Evolutionary conservation across 768 basidiomycete species (phyloP).

Genomic region (Cystofilobasidium ferigula): DNA sequence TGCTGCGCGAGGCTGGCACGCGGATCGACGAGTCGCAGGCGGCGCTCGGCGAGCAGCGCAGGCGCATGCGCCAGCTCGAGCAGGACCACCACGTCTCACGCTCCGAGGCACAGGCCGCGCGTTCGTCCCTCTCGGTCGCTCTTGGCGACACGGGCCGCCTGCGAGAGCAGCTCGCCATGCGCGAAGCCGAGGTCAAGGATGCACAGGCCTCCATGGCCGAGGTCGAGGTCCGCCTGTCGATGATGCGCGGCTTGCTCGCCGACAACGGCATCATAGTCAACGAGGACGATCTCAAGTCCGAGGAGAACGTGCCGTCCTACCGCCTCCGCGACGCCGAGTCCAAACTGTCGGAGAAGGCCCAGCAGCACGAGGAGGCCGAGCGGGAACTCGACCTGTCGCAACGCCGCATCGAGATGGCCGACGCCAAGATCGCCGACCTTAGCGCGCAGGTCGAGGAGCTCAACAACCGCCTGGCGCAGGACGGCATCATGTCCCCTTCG

Average conservation of each 20-base stretch:
- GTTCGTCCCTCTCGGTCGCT: slow-evolving; percentile 48
- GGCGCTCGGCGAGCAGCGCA: slow-evolving; percentile 58
- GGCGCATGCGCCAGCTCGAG: slow-evolving; percentile 54
- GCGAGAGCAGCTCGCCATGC: slow-evolving; percentile 56
- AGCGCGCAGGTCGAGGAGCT: slow-evolving; percentile 49
- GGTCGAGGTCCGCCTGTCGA: slow-evolving; percentile 57
- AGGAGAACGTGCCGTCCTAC: slow-evolving; percentile 26
- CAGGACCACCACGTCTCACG: slow-evolving; percentile 54
- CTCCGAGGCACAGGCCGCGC: slow-evolving; percentile 56
- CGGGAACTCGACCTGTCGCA: slow-evolving; percentile 58
- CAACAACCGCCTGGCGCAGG: slow-evolving; percentile 54
- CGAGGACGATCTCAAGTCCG: slow-evolving; percentile 49
- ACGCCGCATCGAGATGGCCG: slow-evolving; percentile 59
- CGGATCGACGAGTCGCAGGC: slow-evolving; percentile 58
- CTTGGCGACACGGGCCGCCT: slow-evolving; percentile 57
- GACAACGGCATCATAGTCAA: slow-evolving; percentile 76
- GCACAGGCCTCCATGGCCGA: slow-evolving; percentile 58
- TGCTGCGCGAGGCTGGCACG: slow-evolving; percentile 67
- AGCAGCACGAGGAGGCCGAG: slow-evolving; percentile 61
- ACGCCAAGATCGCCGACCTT: slow-evolving; percentile 56
- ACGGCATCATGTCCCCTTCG: slow-evolving; percentile 41
- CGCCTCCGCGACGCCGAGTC: slow-evolving; percentile 56
- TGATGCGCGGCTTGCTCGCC: slow-evolving; percentile 72
- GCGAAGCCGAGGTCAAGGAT: slow-evolving; percentile 56
- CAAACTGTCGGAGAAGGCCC: slow-evolving; percentile 60